Evolutionary conservation across 176 grass and related monocot species (phyloP), one percentile per base, ranked within the genome.

Genomic region (Poa annua): DNA sequence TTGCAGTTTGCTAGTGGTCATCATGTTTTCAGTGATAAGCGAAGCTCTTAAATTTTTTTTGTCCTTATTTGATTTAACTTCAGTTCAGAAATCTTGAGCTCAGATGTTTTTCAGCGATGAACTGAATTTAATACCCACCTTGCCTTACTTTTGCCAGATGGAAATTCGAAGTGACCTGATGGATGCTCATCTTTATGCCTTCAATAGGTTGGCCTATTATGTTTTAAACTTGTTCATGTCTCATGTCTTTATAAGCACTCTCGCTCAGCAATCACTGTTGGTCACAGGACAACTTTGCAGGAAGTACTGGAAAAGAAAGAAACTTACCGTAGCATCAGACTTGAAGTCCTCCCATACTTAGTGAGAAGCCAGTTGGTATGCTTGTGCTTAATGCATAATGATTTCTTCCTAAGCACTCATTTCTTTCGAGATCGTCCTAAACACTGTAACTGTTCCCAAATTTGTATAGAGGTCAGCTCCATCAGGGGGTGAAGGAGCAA

Each of bases 101-200:
- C 13, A 13, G 29, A 20, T 77, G 21, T 29, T 81, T 83, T 77
- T 82, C 14, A 34, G 8, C 4, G 56, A 45, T 85, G 63, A 50
- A 71, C 48, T 26, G 42, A 75, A 82, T 70, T 78, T 81, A 84
- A 72, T 82, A 74, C 86, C 5, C 84, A 26, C 61, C 47, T 16
- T 82, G 51, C 74, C 55, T 86, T 53, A 19, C 32, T 89, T 89
- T 38, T 79, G 16, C 42, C 86, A 98, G 96, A 95, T 95, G 89
- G 96, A 98, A 91, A 95, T 98, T 76, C 92, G 87, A 91, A 91
- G 85, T 79, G 96, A 98, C 88, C 87, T 98, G 48, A 95, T 98
- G 96, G 96, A 98, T 90, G 96, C 92, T 62, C 93, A 98, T 87
- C 83, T 98, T 55, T 98, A 98, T 93, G 91, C 96, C 80, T 98